Evolutionary conservation across 768 basidiomycete species (phyloP).

Genomic region (Rhodosporidiobolus sp.): DNA sequence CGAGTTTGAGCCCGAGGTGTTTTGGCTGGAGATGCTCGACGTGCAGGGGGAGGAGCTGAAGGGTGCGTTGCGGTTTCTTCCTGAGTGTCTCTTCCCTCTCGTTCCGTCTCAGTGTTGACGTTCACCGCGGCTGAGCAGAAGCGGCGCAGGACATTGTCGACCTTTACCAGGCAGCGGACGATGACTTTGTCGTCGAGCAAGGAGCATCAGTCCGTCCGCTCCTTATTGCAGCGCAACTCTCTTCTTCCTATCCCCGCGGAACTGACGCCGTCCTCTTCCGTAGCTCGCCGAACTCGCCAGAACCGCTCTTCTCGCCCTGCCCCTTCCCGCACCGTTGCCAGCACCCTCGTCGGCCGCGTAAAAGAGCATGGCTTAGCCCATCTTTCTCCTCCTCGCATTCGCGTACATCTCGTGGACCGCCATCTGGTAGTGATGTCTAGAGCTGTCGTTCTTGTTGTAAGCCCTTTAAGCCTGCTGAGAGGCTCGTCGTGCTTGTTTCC

Average conservation of each 20-base stretch:
- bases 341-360: no score
- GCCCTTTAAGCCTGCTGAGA: no score
- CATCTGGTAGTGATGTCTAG: no score
- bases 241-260: background rate
- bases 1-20: constrained; percentile 1
- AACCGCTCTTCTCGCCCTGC: no score
- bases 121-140: background rate
- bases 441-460: no score
- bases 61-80: background rate
- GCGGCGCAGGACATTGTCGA: background rate
- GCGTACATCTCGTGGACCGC: no score
- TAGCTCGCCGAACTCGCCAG: no score
- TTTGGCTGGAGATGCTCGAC: constrained; percentile 16
- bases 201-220: background rate
- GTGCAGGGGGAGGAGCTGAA: background rate
- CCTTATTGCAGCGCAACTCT: background rate
- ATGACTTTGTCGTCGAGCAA: background rate
- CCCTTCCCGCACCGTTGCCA: no score
- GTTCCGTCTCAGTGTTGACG: background rate
- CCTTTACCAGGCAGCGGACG: background rate
- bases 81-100: background rate
- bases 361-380: no score
- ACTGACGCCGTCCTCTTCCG: no score
- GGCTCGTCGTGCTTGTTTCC: no score
- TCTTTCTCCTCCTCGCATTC: no score